Evolutionary conservation across 345 rosid genomes (phyloP).

Genomic region (Triadica sebifera): DNA sequence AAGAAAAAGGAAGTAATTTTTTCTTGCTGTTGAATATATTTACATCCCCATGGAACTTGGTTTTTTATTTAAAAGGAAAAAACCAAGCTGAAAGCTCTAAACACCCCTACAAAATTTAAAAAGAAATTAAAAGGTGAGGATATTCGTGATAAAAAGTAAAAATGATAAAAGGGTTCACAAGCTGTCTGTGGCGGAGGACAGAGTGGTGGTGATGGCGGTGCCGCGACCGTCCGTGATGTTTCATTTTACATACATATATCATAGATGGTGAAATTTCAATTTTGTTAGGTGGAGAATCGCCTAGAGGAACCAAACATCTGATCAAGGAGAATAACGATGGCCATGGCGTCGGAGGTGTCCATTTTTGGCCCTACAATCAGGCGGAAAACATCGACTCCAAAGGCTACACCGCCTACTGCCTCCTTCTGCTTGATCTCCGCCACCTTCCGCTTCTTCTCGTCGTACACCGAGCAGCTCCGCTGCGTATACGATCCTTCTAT

Average conservation of each 20-base stretch:
- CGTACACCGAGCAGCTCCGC: constrained; percentile 64
- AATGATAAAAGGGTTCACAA: no score
- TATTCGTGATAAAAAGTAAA: no score
- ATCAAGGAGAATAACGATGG: constrained; percentile 76
- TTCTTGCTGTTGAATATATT: not conserved
- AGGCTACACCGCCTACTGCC: constrained; percentile 52
- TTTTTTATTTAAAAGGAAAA: constrained; percentile 47
- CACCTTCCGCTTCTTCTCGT: constrained; percentile 44
- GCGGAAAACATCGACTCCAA: constrained; percentile 74
- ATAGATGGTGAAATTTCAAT: not conserved
- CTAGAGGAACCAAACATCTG: constrained; percentile 78
- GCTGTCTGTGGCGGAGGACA: not conserved
- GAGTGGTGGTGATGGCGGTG: no score
- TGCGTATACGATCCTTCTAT: constrained; percentile 77
- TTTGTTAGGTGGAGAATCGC: constrained; percentile 22
- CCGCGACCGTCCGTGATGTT: not conserved
- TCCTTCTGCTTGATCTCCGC: constrained; percentile 75
- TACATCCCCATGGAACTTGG: constrained; percentile 30
- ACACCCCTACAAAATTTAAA: no score
- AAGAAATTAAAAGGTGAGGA: no score
- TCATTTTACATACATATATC: no score
- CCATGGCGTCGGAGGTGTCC: constrained; percentile 67
- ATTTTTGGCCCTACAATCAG: constrained; percentile 65
- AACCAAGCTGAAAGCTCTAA: constrained; percentile 36
- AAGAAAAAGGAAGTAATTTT: not conserved